Percentiles rank a stretch among this genome's conserved stretches.
Conservation (phyloP, 2,329 filamentous ascomycete genomes). For the Calycina herbarum region DNA sequence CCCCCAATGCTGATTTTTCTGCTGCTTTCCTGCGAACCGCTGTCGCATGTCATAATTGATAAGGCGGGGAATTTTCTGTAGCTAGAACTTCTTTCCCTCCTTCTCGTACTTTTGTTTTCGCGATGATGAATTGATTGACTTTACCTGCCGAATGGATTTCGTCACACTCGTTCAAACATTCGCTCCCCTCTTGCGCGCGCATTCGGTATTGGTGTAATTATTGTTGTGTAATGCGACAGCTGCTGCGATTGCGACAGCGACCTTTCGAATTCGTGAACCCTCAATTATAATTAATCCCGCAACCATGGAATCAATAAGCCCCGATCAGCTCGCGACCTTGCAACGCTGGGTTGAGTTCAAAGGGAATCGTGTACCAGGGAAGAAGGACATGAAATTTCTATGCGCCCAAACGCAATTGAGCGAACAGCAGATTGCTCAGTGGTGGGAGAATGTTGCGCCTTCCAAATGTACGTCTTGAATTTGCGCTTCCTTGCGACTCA, state of each 20-base stretch:
- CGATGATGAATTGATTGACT: not conserved
- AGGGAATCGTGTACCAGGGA: not conserved
- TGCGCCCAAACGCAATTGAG: not conserved
- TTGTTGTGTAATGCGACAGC: not conserved
- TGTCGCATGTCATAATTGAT: slow-evolving; percentile 1
- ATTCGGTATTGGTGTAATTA: not conserved
- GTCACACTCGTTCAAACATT: not conserved
- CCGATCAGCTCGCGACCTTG: not conserved
- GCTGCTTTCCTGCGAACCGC: not conserved
- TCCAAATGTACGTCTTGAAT: not conserved
- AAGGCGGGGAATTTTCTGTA: not conserved
- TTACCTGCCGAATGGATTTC: not conserved
- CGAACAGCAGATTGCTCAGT: not conserved
- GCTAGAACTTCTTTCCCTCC: not conserved
- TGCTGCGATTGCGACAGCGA: no score
- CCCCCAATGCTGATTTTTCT: not conserved
- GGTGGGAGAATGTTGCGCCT: slow-evolving; percentile 3
- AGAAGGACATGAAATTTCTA: not conserved
- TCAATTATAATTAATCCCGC: slow-evolving; percentile 1
- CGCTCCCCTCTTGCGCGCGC: not conserved
- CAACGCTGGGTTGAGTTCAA: not conserved
- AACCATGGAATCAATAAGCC: slow-evolving; percentile 2
- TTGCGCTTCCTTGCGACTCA: not conserved
- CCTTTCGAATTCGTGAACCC: not conserved
- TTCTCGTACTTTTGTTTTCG: not conserved